These are phyloP conservation scores for Exsudoporus frostii DNA, from an alignment of 768 basidiomycete genomes.

Conservation along the genomic window DNA sequence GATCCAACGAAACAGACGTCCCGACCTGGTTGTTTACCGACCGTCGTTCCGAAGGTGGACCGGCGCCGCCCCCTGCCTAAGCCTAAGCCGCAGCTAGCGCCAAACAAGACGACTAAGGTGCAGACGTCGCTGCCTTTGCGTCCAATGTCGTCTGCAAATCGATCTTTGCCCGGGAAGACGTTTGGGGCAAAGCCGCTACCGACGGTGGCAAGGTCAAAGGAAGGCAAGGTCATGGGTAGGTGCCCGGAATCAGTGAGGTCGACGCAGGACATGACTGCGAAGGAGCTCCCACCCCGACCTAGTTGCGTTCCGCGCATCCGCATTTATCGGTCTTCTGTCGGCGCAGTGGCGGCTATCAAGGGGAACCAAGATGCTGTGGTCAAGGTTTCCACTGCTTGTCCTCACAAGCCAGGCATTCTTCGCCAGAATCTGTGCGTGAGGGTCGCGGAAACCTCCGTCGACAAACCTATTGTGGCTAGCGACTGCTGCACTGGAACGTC, in stretches of 20 bases:
- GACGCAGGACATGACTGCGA: background rate
- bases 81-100: background rate
- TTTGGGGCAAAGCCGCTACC: background rate
- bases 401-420: too few relatives aligned
- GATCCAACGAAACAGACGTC: background rate
- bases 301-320: slow-evolving; percentile 1
- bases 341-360: background rate
- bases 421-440: background rate
- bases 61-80: too few relatives aligned
- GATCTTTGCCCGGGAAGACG: background rate
- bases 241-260: too few relatives aligned
- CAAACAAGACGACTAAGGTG: background rate
- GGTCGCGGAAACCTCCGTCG: too few relatives aligned
- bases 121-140: background rate
- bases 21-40: background rate
- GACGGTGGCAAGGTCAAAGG: background rate
- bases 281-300: background rate
- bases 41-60: background rate
- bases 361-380: background rate
- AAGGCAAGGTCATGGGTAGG: background rate
- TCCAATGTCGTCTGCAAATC: too few relatives aligned
- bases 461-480: background rate
- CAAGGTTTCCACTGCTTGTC: background rate
- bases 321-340: background rate
- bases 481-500: background rate